Percentiles rank a stretch among this genome's conserved stretches.
phyloP scores from a whole-genome alignment of 805 yeast species.

The Suhomyces kilbournensis region DNA sequence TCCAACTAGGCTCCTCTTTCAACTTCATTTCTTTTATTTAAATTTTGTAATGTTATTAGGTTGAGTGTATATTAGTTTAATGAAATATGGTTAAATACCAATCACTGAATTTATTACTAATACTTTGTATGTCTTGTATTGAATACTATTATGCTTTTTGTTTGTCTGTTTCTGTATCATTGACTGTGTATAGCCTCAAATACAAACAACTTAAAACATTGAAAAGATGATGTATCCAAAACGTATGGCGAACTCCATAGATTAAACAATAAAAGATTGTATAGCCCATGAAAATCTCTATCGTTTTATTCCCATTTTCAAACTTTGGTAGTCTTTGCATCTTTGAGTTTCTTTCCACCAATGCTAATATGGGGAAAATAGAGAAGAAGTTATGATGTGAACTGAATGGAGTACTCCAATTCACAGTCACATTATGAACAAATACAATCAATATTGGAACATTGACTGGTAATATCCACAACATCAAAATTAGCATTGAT shows the following conservation, averaged over 20 bases:
- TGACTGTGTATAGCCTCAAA: conserved; percentile 8
- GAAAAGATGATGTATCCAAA: conserved; percentile 76
- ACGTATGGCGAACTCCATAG: conserved; percentile 80
- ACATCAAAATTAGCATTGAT: conserved; percentile 63
- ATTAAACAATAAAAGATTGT: conserved; percentile 59
- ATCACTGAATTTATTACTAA: neutral
- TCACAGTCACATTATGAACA: conserved; percentile 70
- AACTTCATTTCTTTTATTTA: conserved; percentile 8
- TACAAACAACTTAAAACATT: conserved; percentile 62
- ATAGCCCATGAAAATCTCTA: conserved; percentile 37
- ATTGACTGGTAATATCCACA: conserved; percentile 78
- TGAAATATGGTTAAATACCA: conserved; percentile 4
- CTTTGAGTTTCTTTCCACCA: conserved; percentile 54
- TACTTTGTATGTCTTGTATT: neutral
- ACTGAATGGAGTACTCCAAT: conserved; percentile 81
- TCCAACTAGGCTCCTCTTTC: conserved; percentile 24
- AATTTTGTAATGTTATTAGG: conserved; percentile 13
- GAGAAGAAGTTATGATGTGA: conserved; percentile 84
- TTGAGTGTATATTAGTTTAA: conserved; percentile 16
- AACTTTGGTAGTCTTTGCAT: conserved; percentile 44
- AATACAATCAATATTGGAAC: conserved; percentile 78
- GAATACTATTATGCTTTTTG: neutral
- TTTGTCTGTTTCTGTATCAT: neutral
- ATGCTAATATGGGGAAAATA: conserved; percentile 64
- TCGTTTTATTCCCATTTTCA: neutral